Conservation (phyloP, 2,329 filamentous ascomycete genomes). For the Cryphonectria nitschkei region DNA sequence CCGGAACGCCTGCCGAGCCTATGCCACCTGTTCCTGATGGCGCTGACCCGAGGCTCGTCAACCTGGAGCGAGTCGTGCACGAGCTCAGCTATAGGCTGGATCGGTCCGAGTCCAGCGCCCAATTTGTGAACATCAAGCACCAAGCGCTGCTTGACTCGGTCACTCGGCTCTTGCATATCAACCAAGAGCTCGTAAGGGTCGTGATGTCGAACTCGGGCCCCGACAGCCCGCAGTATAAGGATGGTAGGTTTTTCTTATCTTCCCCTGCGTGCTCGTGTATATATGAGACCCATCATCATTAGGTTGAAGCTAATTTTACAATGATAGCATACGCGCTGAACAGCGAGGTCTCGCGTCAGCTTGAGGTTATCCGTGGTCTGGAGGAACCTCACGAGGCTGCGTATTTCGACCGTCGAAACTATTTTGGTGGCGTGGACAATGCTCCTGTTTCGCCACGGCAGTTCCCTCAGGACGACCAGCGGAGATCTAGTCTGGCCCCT, state of each 20-base stretch:
- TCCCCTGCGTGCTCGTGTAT: constrained; percentile 11
- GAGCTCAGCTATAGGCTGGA: constrained; percentile 77
- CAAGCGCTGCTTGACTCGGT: constrained; percentile 82
- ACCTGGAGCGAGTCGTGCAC: constrained; percentile 80
- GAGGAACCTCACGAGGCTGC: constrained; percentile 71
- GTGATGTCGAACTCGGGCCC: constrained; percentile 73
- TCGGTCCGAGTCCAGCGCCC: constrained; percentile 81
- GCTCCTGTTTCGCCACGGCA: constrained; percentile 87
- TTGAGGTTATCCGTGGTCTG: constrained; percentile 57
- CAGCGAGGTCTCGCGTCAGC: constrained; percentile 63
- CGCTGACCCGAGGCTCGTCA: constrained; percentile 73
- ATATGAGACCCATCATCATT: constrained; percentile 23
- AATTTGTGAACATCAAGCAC: constrained; percentile 79
- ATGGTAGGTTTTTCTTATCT: constrained; percentile 61
- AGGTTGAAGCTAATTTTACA: constrained; percentile 33
- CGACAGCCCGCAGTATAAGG: constrained; percentile 78
- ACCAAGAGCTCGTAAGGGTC: constrained; percentile 79
- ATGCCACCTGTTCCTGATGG: constrained; percentile 73
- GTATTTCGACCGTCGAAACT: constrained; percentile 66
- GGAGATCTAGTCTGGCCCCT: constrained; percentile 70
- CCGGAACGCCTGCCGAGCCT: constrained; percentile 82
- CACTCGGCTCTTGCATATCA: constrained; percentile 72
- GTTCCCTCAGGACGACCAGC: constrained; percentile 80
- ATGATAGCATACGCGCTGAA: constrained; percentile 59
- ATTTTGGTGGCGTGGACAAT: constrained; percentile 70